Base-by-base conservation (phyloP, 1,284 basidiomycete species). In the Ceratobasidium sp. region DNA sequence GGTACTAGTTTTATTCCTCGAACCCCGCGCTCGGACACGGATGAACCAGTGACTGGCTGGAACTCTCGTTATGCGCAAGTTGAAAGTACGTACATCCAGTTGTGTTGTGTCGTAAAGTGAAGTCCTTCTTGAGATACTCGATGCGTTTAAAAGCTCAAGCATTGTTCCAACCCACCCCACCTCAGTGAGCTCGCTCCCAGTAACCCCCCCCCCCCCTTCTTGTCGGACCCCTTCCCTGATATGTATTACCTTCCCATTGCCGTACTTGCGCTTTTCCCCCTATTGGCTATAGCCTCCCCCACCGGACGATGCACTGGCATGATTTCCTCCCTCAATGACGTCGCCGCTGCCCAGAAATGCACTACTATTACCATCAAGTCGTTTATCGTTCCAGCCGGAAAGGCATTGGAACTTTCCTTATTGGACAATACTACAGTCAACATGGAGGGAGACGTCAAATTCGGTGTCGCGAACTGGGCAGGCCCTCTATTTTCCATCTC, bases 371-470 rank as follows among this genome's bases (percentile, higher is more conserved):
- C 68, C 64, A 72, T 70, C 62, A 70, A 72, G 13, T 25, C 43
- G 10, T 72, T 72, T 55, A 70, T 70, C 27, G 71, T 70, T 22
- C 81, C 84, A n/a, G 78, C 77, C 49, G 83, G 81, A 6, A 35
- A 80, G 73, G 79, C 76, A 0, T 78, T 85, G 50, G 76, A 74
- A 2, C 77, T 85, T 27, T 64, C 74, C 35, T 75, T 85, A 45
- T 57, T 79, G 58, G 72, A 74, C 17, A 80, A 80, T 2, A 80
- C 82, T 0, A 82, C 78, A 2, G 84, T 85, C 56, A 84, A 77
- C 70, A 75, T 85, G 76, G 76, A 83, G 83, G 84, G 84, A 12
- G 78, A 83, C 12, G 77, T 85, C 40, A 72, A 73, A 22, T 85
- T 85, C 72, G 83, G 79, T 13, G 65, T 80, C 68, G 40, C 75